Percentiles rank a stretch among this genome's conserved stretches.
These are phyloP conservation scores for Angomonas deanei DNA, from an alignment of 208 protist species.

Conservation along the genomic window DNA sequence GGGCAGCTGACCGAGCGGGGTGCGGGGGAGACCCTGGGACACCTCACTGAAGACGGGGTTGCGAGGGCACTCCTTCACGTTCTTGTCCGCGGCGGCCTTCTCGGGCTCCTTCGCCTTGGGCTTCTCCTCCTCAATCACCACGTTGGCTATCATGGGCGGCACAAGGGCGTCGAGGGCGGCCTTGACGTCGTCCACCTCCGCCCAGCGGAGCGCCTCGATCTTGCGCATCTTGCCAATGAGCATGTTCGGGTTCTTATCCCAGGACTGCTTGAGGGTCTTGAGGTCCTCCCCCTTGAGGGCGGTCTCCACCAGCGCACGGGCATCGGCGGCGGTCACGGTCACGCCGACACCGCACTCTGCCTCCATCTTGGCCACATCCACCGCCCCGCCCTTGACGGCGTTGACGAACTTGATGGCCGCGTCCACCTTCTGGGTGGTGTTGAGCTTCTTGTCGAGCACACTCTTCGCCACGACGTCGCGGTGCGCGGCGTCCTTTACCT, in stretches of 20 bases:
- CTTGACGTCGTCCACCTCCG: constrained; percentile 61
- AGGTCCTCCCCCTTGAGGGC: constrained; percentile 53
- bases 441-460: constrained; percentile 53
- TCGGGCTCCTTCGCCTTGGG: constrained; percentile 3
- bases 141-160: constrained; percentile 50
- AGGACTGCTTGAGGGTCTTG: constrained; percentile 46
- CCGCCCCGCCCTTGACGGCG: constrained; percentile 22
- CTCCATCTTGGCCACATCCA: constrained; percentile 47
- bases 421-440: constrained; percentile 82
- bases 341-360: constrained; percentile 77
- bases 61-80: constrained; percentile 29
- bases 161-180: constrained; percentile 54
- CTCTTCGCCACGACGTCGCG: constrained; percentile 63
- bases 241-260: constrained; percentile 82
- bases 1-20: constrained; percentile 44
- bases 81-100: constrained; percentile 8
- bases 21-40: constrained; percentile 31
- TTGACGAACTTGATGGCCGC: constrained; percentile 78
- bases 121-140: constrained; percentile 25
- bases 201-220: constrained; percentile 66
- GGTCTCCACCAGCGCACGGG: constrained; percentile 31
- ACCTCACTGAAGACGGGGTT: constrained; percentile 49
- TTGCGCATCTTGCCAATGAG: constrained; percentile 80
- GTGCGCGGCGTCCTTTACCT: constrained; percentile 65
- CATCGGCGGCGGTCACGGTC: constrained; percentile 44